Evolutionary conservation across 208 protist genomes (phyloP).

Genomic region (Trypanosoma conorhini): DNA sequence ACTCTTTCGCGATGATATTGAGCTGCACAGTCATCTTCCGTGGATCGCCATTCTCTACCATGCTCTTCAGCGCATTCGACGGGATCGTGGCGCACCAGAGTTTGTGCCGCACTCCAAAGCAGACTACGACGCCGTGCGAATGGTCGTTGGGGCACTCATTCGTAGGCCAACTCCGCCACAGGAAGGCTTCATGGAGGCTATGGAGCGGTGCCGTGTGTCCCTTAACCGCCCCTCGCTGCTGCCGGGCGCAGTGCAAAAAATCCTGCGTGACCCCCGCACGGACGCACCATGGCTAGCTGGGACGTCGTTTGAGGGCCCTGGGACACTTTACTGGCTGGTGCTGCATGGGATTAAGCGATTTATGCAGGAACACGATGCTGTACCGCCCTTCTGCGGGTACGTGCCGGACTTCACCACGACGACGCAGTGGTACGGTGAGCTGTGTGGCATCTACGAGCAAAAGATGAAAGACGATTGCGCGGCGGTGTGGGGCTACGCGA

Average conservation of each 20-base stretch:
- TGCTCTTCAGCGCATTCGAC: slow-evolving; percentile 50
- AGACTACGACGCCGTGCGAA: slow-evolving; percentile 18
- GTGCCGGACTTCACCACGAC: slow-evolving; percentile 96
- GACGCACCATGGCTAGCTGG: slow-evolving; percentile 8
- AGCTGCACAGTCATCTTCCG: slow-evolving; percentile 83
- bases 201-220: slow-evolving; percentile 45
- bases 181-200: slow-evolving; percentile 63
- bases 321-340: slow-evolving; percentile 35
- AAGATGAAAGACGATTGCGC: slow-evolving; percentile 62
- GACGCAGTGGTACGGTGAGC: slow-evolving; percentile 89
- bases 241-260: slow-evolving; percentile 18
- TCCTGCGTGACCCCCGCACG: slow-evolving; percentile 41
- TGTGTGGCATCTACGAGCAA: slow-evolving; percentile 77
- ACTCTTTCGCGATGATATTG: slow-evolving; percentile 40
- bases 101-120: slow-evolving; percentile 18
- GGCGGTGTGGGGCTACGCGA: slow-evolving; percentile 31
- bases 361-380: slow-evolving; percentile 17
- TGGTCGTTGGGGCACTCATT: slow-evolving; percentile 12
- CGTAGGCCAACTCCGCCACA: slow-evolving; percentile 35
- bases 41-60: slow-evolving; percentile 86
- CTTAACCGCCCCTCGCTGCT: slow-evolving; percentile 46
- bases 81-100: not conserved
- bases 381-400: slow-evolving; percentile 86
- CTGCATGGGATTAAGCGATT: slow-evolving; percentile 34
- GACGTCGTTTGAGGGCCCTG: slow-evolving; percentile 24